These are phyloP conservation scores for Heritiera fomes DNA, from an alignment of 345 rosid species.

Conservation along the genomic window DNA sequence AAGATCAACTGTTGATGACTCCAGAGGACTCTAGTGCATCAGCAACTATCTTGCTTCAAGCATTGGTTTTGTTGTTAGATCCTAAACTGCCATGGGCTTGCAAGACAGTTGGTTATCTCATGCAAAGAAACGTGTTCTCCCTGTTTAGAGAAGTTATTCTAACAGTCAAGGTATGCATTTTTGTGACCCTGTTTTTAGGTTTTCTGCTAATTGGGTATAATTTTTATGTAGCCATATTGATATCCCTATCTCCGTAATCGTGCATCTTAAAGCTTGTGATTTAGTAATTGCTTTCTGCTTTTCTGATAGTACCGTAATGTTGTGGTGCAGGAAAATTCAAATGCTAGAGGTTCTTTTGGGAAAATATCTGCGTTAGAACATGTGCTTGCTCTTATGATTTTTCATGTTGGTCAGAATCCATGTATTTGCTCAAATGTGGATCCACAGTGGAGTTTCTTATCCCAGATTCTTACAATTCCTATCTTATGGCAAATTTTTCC, in stretches of 20 bases:
- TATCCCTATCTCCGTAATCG: not conserved
- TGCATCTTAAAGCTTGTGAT: slow-evolving; percentile 8
- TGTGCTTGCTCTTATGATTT: slow-evolving; percentile 51
- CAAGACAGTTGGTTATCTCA: slow-evolving; percentile 64
- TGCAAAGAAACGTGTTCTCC: slow-evolving; percentile 52
- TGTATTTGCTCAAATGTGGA: slow-evolving; percentile 69
- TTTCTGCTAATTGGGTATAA: slow-evolving; percentile 22
- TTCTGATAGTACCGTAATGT: slow-evolving; percentile 15
- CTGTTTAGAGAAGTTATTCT: slow-evolving; percentile 66
- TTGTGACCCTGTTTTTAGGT: not conserved
- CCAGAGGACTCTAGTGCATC: slow-evolving; percentile 44
- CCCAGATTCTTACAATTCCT: slow-evolving; percentile 87
- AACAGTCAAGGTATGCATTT: slow-evolving; percentile 55
- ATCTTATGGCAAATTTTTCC: slow-evolving; percentile 85
- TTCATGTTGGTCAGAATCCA: slow-evolving; percentile 65
- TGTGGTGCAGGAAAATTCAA: slow-evolving; percentile 60
- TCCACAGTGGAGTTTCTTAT: slow-evolving; percentile 71
- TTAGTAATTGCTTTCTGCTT: slow-evolving; percentile 1
- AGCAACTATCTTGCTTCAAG: slow-evolving; percentile 63
- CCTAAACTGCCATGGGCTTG: slow-evolving; percentile 92
- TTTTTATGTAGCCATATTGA: not conserved
- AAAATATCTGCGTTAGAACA: slow-evolving; percentile 61
- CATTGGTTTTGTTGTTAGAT: slow-evolving; percentile 61
- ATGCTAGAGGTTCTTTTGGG: slow-evolving; percentile 27
- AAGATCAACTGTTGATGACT: slow-evolving; percentile 56